phyloP scores from a whole-genome alignment of 495 filamentous ascomycete genomes.

The Podospora comata region DNA sequence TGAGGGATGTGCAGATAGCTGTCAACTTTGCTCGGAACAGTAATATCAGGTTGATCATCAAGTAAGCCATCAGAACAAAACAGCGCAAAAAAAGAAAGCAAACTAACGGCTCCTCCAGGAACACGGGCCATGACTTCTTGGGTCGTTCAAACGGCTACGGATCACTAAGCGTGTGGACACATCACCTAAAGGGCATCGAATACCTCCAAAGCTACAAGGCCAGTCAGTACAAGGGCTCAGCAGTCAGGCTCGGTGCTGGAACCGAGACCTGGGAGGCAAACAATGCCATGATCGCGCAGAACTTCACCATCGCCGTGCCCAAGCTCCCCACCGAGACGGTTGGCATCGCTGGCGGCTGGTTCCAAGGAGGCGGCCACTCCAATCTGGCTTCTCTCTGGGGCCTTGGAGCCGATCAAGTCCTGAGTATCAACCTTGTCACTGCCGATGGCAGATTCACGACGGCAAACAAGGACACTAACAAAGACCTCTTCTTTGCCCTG shows the following conservation, averaged over 20 bases:
- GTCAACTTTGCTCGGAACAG: slow-evolving; percentile 60
- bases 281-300: slow-evolving; percentile 29
- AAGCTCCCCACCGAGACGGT: slow-evolving; percentile 26
- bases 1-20: slow-evolving; percentile 54
- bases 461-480: slow-evolving; percentile 42
- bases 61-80: slow-evolving; percentile 30
- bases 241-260: slow-evolving; percentile 43
- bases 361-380: slow-evolving; percentile 46
- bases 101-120: slow-evolving; percentile 39
- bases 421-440: slow-evolving; percentile 46
- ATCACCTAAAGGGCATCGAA: slow-evolving; percentile 46
- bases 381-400: slow-evolving; percentile 44
- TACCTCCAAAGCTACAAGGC: slow-evolving; percentile 42
- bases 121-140: slow-evolving; percentile 63
- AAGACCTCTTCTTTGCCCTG: slow-evolving; percentile 53
- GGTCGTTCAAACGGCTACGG: slow-evolving; percentile 54
- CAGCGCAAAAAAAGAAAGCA: not conserved
- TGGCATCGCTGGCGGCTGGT: slow-evolving; percentile 44
- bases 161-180: slow-evolving; percentile 59
- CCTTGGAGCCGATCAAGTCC: slow-evolving; percentile 48
- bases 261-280: slow-evolving; percentile 43
- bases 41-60: slow-evolving; percentile 57
- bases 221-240: slow-evolving; percentile 37
- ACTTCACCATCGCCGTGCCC: slow-evolving; percentile 42
- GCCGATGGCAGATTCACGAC: slow-evolving; percentile 44